Percentiles rank a stretch among this genome's conserved stretches.
phyloP scores from a whole-genome alignment of 352 stramenopile species.

The Pythium aquatile region DNA sequence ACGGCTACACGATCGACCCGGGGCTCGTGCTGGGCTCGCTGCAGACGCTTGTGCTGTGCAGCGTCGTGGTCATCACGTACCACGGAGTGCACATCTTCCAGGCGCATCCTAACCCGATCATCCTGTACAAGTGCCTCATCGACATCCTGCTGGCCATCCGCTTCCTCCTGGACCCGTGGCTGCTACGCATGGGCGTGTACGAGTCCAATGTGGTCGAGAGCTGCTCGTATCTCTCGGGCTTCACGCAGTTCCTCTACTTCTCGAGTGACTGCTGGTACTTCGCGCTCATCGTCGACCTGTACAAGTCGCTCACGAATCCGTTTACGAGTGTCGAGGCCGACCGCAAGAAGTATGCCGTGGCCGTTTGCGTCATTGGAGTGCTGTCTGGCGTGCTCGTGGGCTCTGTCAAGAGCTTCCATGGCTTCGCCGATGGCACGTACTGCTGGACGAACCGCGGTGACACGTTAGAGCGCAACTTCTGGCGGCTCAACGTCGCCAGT shows the following conservation, averaged over 20 bases:
- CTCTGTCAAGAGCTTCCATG: slow-evolving; percentile 30
- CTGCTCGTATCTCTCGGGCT: slow-evolving; percentile 60
- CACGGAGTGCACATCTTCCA: slow-evolving; percentile 76
- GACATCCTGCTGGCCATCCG: slow-evolving; percentile 67
- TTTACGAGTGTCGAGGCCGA: slow-evolving; percentile 83
- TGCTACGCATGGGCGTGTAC: slow-evolving; percentile 56
- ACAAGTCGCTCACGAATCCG: slow-evolving; percentile 77
- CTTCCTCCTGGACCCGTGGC: slow-evolving; percentile 71
- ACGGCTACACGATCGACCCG: slow-evolving; percentile 87
- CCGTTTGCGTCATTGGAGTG: slow-evolving; percentile 44
- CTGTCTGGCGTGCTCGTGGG: slow-evolving; percentile 42
- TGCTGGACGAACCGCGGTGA: slow-evolving; percentile 75
- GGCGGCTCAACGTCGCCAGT: slow-evolving; percentile 63
- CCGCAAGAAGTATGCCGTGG: slow-evolving; percentile 53
- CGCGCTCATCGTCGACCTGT: slow-evolving; percentile 70
- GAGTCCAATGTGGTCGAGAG: slow-evolving; percentile 21
- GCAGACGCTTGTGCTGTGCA: slow-evolving; percentile 65
- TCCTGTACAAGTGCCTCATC: slow-evolving; percentile 81
- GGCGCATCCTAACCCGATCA: slow-evolving; percentile 77
- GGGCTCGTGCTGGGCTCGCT: slow-evolving; percentile 76
- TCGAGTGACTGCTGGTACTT: slow-evolving; percentile 85
- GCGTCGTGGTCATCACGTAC: slow-evolving; percentile 77
- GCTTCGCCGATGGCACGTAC: slow-evolving; percentile 70
- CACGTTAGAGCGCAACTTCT: slow-evolving; percentile 52
- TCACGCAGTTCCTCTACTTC: slow-evolving; percentile 79